phyloP scores from a whole-genome alignment of 768 basidiomycete genomes.

The Naganishia friedmannii region DNA sequence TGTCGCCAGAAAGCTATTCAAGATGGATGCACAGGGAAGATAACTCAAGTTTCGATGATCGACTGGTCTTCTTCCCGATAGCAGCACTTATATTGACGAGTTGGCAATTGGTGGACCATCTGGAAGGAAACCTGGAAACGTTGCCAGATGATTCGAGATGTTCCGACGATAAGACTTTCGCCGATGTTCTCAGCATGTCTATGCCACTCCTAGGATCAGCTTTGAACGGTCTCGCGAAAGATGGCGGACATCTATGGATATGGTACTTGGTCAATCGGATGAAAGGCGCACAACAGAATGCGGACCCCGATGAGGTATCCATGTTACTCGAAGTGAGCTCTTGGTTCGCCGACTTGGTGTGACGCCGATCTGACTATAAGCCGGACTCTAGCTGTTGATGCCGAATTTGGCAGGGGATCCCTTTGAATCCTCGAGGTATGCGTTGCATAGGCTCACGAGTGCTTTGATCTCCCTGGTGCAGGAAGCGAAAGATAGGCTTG shows the following conservation, averaged over 20 bases:
- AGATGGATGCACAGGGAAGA: constrained; percentile 7
- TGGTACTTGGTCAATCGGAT: constrained; percentile 9
- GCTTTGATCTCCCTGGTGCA: constrained; percentile 1
- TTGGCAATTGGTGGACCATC: not conserved
- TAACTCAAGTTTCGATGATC: not conserved
- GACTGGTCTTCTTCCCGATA: constrained; percentile 1
- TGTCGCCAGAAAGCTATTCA: not conserved
- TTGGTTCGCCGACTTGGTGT: no score
- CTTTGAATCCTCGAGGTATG: constrained; percentile 4
- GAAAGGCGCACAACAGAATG: not conserved
- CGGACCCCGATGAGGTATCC: constrained; percentile 8
- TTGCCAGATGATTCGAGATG: not conserved
- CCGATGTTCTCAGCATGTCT: constrained; percentile 7
- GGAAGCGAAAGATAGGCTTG: not conserved
- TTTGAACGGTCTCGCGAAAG: constrained; percentile 16
- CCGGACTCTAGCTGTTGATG: not conserved
- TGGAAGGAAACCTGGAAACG: not conserved
- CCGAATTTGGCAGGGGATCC: constrained; percentile 13
- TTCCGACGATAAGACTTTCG: not conserved
- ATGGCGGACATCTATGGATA: constrained; percentile 3
- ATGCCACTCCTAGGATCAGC: constrained; percentile 17
- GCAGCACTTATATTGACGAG: constrained; percentile 1
- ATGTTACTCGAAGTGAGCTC: constrained; percentile 14
- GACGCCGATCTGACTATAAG: not conserved
- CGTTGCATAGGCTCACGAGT: not conserved